Percentiles rank a stretch among this genome's conserved stretches.
Evolutionary conservation across 1,139 yeast genomes (phyloP).

Genomic region (Kluyveromyces marxianus): DNA sequence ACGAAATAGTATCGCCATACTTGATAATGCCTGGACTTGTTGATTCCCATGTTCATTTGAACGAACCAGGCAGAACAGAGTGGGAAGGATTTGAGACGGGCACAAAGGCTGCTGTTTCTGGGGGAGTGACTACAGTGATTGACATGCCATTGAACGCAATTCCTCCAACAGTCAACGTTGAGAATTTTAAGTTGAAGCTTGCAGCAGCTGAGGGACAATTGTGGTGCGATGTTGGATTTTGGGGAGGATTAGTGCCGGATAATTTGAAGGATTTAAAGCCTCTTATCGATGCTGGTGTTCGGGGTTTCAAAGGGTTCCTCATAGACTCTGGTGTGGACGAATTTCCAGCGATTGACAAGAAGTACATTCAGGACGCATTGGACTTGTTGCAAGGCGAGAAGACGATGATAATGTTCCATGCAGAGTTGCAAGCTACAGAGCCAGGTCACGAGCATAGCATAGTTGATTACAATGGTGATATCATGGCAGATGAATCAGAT

Average conservation of each 20-base stretch:
- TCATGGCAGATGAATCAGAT: constrained; percentile 43
- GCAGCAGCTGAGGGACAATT: constrained; percentile 73
- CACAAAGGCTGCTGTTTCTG: constrained; percentile 85
- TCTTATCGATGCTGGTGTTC: constrained; percentile 71
- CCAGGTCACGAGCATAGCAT: constrained; percentile 35
- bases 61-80: constrained; percentile 91
- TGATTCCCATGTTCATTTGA: constrained; percentile 87
- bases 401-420: constrained; percentile 85
- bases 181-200: constrained; percentile 64
- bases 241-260: constrained; percentile 90
- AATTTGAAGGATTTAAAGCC: constrained; percentile 66
- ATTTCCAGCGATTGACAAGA: constrained; percentile 70
- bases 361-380: constrained; percentile 61
- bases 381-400: constrained; percentile 48
- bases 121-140: constrained; percentile 92
- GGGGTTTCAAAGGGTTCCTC: constrained; percentile 88
- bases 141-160: constrained; percentile 96
- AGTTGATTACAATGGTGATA: constrained; percentile 26
- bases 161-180: constrained; percentile 86
- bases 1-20: constrained; percentile 53
- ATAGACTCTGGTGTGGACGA: constrained; percentile 93
- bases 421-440: constrained; percentile 61
- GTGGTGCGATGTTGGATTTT: constrained; percentile 91
- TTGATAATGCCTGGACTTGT: constrained; percentile 83
- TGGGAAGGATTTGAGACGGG: constrained; percentile 97